Percentiles rank a stretch among this genome's conserved stretches.
Conservation (phyloP, 768 basidiomycete species). For the Lentinula guzmanii region DNA sequence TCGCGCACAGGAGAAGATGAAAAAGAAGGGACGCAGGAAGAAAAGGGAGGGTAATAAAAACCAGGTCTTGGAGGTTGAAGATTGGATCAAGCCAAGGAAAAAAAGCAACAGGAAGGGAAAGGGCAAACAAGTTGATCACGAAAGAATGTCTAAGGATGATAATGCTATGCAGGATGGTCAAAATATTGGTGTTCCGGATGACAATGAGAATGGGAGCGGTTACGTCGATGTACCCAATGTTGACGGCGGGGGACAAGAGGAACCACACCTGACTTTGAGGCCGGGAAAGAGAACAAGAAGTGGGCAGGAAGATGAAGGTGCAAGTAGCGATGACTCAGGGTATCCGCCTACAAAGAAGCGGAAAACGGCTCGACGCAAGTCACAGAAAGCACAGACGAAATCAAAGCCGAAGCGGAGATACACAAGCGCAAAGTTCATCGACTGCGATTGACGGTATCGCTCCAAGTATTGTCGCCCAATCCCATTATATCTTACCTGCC, state of each 20-base stretch:
- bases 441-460: neutral
- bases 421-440: neutral
- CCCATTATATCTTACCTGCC: too few species aligned
- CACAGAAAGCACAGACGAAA: too few species aligned
- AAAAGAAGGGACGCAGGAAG: neutral
- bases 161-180: neutral
- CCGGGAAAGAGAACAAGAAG: neutral
- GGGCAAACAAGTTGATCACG: neutral
- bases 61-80: neutral
- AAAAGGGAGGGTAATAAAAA: neutral
- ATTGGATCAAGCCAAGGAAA: neutral
- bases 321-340: neutral
- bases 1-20: neutral
- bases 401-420: neutral
- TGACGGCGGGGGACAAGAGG: neutral
- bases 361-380: neutral
- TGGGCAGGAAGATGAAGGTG: neutral
- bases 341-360: neutral
- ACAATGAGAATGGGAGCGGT: neutral
- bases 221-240: neutral
- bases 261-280: neutral
- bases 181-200: neutral
- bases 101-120: neutral
- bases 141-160: neutral
- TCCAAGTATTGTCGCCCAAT: too few species aligned